Evolutionary conservation across 345 rosid genomes (phyloP).

Genomic region (Linum trigynum): DNA sequence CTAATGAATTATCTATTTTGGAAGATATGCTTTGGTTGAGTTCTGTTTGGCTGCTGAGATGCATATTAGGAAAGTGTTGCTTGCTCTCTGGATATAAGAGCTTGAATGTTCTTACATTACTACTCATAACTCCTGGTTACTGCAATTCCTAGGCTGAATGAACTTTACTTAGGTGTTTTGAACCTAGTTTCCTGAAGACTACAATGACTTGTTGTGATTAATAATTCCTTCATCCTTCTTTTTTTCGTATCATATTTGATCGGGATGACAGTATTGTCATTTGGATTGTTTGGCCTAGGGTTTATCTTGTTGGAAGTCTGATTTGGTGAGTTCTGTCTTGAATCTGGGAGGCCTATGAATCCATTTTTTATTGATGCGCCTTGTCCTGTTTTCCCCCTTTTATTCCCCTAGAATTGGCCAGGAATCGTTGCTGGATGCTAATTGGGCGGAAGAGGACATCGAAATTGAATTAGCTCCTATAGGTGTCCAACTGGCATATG

Average conservation of each 20-base stretch:
- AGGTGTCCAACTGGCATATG: slow-evolving; percentile 78
- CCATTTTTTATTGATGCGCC: background rate
- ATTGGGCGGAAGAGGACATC: slow-evolving; percentile 63
- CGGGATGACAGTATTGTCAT: background rate
- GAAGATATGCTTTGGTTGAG: background rate
- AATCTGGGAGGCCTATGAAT: background rate
- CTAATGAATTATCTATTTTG: too few species aligned
- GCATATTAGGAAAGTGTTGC: background rate
- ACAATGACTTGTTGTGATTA: background rate
- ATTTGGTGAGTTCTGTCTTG: too few species aligned
- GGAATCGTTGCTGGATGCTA: slow-evolving; percentile 71
- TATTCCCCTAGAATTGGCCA: slow-evolving; percentile 66
- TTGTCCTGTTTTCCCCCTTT: background rate
- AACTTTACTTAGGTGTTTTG: background rate
- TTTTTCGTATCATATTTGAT: too few species aligned
- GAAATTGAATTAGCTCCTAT: slow-evolving; percentile 88
- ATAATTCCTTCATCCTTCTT: too few species aligned
- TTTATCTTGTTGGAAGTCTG: background rate
- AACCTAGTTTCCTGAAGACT: background rate
- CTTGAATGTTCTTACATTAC: background rate
- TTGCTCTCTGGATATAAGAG: background rate
- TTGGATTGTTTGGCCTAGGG: background rate
- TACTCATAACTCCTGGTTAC: background rate
- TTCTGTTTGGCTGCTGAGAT: too few species aligned
- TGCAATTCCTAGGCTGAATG: background rate